Conservation (phyloP, 345 rosid genomes). For the Pelargonium nanum region DNA sequence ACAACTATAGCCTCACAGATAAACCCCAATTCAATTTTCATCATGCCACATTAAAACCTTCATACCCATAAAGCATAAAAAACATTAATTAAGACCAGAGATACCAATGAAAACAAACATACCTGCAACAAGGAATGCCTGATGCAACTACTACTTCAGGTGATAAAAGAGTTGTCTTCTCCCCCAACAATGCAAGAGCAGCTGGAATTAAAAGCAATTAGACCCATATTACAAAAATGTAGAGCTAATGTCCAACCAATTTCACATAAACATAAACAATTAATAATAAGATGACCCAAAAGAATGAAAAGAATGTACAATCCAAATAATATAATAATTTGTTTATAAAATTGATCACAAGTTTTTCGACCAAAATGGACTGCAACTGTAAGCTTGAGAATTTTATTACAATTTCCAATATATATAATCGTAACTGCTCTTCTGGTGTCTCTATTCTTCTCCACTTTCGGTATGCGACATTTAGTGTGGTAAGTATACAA, state of each 20-base stretch:
- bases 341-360: not conserved
- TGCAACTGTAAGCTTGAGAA: not conserved
- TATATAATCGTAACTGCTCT: not conserved
- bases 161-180: slow-evolving; percentile 94
- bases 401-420: too few species aligned
- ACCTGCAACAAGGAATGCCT: slow-evolving; percentile 97
- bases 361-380: not conserved
- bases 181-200: slow-evolving; percentile 78
- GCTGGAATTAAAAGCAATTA: slow-evolving; percentile 42
- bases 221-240: slow-evolving; percentile 9
- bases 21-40: slow-evolving; percentile 2
- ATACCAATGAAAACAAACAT: slow-evolving; percentile 16
- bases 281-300: not conserved
- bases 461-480: not conserved
- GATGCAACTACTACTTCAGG: slow-evolving; percentile 76
- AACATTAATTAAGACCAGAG: slow-evolving; percentile 6
- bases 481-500: not conserved
- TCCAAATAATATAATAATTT: not conserved
- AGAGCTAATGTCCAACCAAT: slow-evolving; percentile 4
- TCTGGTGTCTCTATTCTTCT: not conserved
- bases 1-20: not conserved
- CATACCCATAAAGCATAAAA: not conserved
- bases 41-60: slow-evolving; percentile 8
- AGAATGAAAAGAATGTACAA: not conserved
- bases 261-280: not conserved